Percentiles rank a stretch among this genome's conserved stretches.
These are phyloP conservation scores for Exobasidium cylindrosporum DNA, from an alignment of 1,284 basidiomycete genomes.

Conservation along the genomic window DNA sequence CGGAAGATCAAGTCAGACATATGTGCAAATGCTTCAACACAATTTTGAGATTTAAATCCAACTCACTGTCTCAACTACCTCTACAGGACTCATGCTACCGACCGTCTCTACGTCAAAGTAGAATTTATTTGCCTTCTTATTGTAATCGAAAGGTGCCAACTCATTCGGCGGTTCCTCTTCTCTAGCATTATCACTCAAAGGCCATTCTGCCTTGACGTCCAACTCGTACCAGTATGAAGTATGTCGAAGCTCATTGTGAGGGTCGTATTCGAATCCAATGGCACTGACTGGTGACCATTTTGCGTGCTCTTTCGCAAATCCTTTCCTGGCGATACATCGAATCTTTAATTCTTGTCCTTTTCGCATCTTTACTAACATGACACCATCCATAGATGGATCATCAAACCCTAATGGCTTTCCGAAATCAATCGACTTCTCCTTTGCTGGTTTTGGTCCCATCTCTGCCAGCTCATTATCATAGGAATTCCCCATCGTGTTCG, in stretches of 20 bases:
- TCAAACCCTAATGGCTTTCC: slow-evolving; percentile 80
- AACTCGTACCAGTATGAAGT: slow-evolving; percentile 91
- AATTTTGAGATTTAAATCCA: not conserved
- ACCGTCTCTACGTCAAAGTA: slow-evolving; percentile 54
- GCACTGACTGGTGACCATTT: slow-evolving; percentile 98
- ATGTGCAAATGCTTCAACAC: not conserved
- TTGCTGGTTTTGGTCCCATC: slow-evolving; percentile 17
- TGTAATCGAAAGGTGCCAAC: slow-evolving; percentile 47
- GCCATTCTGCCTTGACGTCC: slow-evolving; percentile 53
- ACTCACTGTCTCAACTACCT: slow-evolving; percentile 49
- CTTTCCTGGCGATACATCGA: slow-evolving; percentile 91
- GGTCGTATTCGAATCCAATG: slow-evolving; percentile 96
- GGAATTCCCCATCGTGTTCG: slow-evolving; percentile 19
- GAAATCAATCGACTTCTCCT: slow-evolving; percentile 63
- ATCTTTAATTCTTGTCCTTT: slow-evolving; percentile 89
- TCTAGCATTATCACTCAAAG: slow-evolving; percentile 44
- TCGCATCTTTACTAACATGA: slow-evolving; percentile 86
- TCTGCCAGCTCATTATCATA: slow-evolving; percentile 14
- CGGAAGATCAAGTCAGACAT: no score
- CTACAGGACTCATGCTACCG: slow-evolving; percentile 48
- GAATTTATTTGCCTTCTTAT: slow-evolving; percentile 41
- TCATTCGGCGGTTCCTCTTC: slow-evolving; percentile 40
- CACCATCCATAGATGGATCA: slow-evolving; percentile 49
- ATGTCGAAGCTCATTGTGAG: slow-evolving; percentile 92
- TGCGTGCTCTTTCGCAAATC: slow-evolving; percentile 95